phyloP scores from a whole-genome alignment of 179 eudicot genomes.

The Actinidia chinensis region DNA sequence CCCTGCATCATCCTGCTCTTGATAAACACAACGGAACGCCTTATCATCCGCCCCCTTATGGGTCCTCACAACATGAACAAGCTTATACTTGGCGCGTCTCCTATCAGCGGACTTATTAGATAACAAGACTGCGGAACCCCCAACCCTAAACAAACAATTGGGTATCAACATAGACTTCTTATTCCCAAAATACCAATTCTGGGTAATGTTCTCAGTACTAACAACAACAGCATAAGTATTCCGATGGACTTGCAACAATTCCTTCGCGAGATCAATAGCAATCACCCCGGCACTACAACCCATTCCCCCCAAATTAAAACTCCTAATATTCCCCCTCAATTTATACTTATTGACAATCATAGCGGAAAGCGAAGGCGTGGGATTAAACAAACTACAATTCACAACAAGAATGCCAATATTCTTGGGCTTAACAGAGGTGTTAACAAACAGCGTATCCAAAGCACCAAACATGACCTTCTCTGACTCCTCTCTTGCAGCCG shows the following conservation, averaged over 20 bases:
- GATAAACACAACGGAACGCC: constrained; percentile 43
- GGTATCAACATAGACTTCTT: constrained; percentile 78
- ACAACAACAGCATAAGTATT: constrained; percentile 71
- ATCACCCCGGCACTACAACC: constrained; percentile 86
- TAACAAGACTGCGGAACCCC: constrained; percentile 65
- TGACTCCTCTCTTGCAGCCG: constrained; percentile 67
- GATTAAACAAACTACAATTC: constrained; percentile 74
- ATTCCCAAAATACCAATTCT: constrained; percentile 83
- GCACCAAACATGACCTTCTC: constrained; percentile 76
- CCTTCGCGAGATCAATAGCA: constrained; percentile 68
- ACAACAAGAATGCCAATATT: constrained; percentile 73
- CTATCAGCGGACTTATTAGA: constrained; percentile 52
- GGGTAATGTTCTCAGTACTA: constrained; percentile 77
- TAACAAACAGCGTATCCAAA: constrained; percentile 51
- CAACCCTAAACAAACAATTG: constrained; percentile 76
- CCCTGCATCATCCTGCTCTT: constrained; percentile 36
- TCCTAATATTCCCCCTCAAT: constrained; percentile 67
- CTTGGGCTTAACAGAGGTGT: constrained; percentile 53
- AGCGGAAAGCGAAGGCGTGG: constrained; percentile 74
- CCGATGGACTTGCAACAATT: constrained; percentile 64
- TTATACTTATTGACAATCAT: constrained; percentile 79
- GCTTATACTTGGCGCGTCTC: constrained; percentile 43
- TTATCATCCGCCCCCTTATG: constrained; percentile 42
- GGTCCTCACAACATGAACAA: constrained; percentile 42
- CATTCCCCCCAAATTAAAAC: constrained; percentile 77